Base-by-base conservation (phyloP, 2,329 filamentous ascomycete genomes). In the Nemania abortiva region DNA sequence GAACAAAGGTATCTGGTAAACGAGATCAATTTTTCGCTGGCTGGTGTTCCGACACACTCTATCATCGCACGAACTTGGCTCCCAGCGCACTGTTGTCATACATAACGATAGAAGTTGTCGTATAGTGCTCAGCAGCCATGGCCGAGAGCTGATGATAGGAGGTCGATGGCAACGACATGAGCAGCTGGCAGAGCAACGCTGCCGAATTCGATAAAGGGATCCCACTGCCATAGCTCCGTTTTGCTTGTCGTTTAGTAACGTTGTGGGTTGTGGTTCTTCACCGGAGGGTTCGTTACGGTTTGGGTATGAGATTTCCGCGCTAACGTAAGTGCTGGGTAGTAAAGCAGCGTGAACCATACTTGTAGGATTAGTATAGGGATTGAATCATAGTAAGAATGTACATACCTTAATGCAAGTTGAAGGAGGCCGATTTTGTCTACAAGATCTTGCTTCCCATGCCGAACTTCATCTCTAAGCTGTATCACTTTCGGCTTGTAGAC, bases 341-440 rank as follows among this genome's bases (percentile, higher is more conserved):
- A 63, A 27, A 47, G 10, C 18, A 10, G 60, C 22, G 20, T 56
- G 27, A 55, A 63, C 34, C 18, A 63, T 27, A 42, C 37, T 45
- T 24, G 18, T 27, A 4, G 2, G 34, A 49, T 65, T 20, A 65
- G 55, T 9, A 57, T 24, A 54, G 6, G 11, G 27, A 50, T 27
- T 29, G 45, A 15, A 24, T 20, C 18, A 42, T 31, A 42, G 22
- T 34, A 58, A 18, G 20, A 58, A 50, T 34, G 27, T 37, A 49
- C 63, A 27, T 58, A 63, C 57, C 53, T 37, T 29, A 45, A n/a
- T 39, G 47, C 39, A 31, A 66, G 56, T 31, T 61, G 56, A 49
- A 65, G 55, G 7, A 65, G 18, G 63, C 70, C 59, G 70, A 73
- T 55, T 66, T 56, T 57, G 11, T 66, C 63, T 6, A 24, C 55